These are phyloP conservation scores for Ajuga chamaepitys DNA, from an alignment of 257 asterid genomes.

Conservation along the genomic window DNA sequence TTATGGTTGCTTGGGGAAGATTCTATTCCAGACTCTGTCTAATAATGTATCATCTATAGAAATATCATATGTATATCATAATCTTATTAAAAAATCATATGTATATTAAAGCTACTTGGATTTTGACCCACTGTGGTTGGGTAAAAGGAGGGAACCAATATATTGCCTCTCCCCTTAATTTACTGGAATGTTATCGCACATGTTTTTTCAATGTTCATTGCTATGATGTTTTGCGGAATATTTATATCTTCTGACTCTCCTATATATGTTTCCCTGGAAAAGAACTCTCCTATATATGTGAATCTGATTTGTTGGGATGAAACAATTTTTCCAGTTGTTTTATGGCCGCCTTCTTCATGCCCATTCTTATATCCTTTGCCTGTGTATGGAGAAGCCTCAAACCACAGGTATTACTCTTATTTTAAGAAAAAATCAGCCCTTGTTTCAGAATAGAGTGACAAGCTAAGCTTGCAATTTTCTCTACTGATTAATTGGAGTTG, in stretches of 20 bases:
- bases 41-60: background rate
- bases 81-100: too few species aligned
- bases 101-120: background rate
- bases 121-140: background rate
- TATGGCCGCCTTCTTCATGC: slow-evolving; percentile 95
- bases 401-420: slow-evolving; percentile 61
- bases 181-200: background rate
- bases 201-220: slow-evolving; percentile 6
- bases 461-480: background rate
- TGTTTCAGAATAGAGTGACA: slow-evolving; percentile 3
- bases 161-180: background rate
- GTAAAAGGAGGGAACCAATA: slow-evolving; percentile 1
- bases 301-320: slow-evolving; percentile 5
- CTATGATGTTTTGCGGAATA: background rate
- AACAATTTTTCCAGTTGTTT: slow-evolving; percentile 46
- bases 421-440: background rate
- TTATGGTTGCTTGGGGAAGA: slow-evolving; percentile 5
- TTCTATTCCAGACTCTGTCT: slow-evolving; percentile 5
- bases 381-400: slow-evolving; percentile 90
- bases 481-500: slow-evolving; percentile 10
- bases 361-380: slow-evolving; percentile 75
- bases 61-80: slow-evolving; percentile 10
- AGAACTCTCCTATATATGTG: slow-evolving; percentile 3
- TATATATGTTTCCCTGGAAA: too few species aligned
- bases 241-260: slow-evolving; percentile 7